phyloP scores from a whole-genome alignment of 345 rosid species.

The Microthlaspi erraticum region DNA sequence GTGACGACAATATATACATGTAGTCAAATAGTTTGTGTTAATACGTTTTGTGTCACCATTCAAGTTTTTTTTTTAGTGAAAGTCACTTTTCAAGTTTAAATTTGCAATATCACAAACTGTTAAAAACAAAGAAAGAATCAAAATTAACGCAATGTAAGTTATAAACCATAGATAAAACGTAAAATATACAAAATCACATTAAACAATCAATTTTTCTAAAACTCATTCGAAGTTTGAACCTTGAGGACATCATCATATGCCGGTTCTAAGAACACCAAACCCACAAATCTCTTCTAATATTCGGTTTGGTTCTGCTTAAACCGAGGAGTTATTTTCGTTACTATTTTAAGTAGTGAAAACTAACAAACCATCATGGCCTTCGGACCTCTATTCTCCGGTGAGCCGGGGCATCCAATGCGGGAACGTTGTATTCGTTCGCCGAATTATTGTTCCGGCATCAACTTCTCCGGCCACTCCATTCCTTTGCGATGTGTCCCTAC shows the following conservation, averaged over 20 bases:
- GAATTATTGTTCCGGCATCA: conserved; percentile 10
- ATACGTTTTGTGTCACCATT: no score
- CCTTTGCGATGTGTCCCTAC: conserved; percentile 26
- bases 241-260: background rate
- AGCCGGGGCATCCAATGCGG: conserved; percentile 44
- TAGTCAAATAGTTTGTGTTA: no score
- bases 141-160: background rate
- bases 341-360: conserved; percentile 3
- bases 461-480: conserved; percentile 12
- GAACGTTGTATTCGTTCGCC: conserved; percentile 21
- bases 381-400: conserved; percentile 10
- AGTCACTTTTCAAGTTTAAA: no score
- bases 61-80: no score
- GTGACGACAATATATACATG: no score
- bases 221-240: background rate
- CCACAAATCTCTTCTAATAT: background rate
- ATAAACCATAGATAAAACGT: background rate
- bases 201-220: conserved; percentile 4
- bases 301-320: conserved; percentile 20
- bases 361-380: conserved; percentile 20
- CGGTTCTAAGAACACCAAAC: background rate
- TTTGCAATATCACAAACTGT: background rate
- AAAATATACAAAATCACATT: conserved; percentile 30
- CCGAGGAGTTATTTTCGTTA: conserved; percentile 28
- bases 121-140: background rate